A percentile compares a stretch with the other conserved stretches of the same genome.
Evolutionary conservation across 345 rosid genomes (phyloP).

Genomic region (Lepidium aucheri): DNA sequence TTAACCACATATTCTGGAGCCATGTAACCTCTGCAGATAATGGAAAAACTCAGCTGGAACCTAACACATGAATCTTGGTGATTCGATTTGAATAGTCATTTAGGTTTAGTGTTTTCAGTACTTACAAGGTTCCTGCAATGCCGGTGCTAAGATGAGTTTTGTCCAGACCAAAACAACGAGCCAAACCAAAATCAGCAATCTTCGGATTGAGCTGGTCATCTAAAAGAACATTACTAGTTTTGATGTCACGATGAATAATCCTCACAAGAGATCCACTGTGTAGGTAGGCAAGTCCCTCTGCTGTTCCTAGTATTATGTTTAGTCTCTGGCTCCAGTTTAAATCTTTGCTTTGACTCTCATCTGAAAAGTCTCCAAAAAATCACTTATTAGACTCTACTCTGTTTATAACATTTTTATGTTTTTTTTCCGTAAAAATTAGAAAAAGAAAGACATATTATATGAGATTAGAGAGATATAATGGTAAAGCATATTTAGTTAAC

Average conservation of each 20-base stretch:
- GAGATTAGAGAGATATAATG: too few relatives aligned
- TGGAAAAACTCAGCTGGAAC: not conserved
- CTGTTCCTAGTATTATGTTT: slow-evolving; percentile 38
- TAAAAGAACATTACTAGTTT: slow-evolving; percentile 41
- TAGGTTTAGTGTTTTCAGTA: not conserved
- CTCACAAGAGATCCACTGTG: slow-evolving; percentile 22
- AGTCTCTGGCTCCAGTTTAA: too few relatives aligned
- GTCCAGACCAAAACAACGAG: slow-evolving; percentile 26
- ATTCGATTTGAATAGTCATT: not conserved
- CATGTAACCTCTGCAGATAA: slow-evolving; percentile 38
- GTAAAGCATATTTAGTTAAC: too few relatives aligned
- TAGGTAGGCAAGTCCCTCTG: slow-evolving; percentile 42
- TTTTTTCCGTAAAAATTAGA: too few relatives aligned
- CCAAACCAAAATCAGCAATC: slow-evolving; percentile 53
- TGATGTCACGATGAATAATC: slow-evolving; percentile 51
- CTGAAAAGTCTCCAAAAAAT: too few relatives aligned
- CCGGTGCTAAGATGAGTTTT: slow-evolving; percentile 28
- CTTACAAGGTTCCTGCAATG: slow-evolving; percentile 50
- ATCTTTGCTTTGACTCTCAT: too few relatives aligned
- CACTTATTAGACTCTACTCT: too few relatives aligned
- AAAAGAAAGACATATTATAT: too few relatives aligned
- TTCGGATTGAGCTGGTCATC: slow-evolving; percentile 36
- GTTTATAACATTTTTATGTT: too few relatives aligned
- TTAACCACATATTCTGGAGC: slow-evolving; percentile 40
- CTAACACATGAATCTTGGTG: not conserved